Evolutionary conservation across 306 rosid species (phyloP).

Genomic region (Luffa aegyptiaca): DNA sequence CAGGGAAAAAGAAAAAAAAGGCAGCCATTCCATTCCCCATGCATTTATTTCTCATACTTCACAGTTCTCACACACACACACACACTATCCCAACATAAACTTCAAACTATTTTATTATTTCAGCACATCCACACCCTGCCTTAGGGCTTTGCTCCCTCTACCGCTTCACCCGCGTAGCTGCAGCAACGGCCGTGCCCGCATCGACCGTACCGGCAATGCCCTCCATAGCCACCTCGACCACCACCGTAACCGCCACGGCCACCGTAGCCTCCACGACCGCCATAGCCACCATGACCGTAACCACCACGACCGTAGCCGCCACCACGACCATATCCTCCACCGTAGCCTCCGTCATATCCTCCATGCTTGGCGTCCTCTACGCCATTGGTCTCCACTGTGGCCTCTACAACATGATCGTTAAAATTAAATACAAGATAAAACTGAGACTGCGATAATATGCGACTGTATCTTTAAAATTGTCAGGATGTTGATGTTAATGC

Average conservation of each 20-base stretch:
- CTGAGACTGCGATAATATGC: no score
- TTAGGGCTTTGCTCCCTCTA: background rate
- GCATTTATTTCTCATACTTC: background rate
- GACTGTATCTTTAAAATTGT: no score
- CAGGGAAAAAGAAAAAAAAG: background rate
- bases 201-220: slow-evolving; percentile 34
- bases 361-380: slow-evolving; percentile 13
- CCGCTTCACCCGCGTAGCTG: slow-evolving; percentile 4
- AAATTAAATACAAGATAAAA: no score
- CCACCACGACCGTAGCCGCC: background rate
- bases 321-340: background rate
- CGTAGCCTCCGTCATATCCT: background rate
- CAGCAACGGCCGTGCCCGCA: slow-evolving; percentile 37
- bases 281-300: accelerated
- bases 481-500: no score
- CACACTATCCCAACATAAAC: background rate
- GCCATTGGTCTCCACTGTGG: background rate
- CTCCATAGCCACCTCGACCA: background rate
- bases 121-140: background rate
- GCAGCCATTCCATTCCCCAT: background rate
- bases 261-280: background rate
- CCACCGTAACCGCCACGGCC: background rate
- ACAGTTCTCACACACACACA: background rate
- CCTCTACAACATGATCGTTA: background rate
- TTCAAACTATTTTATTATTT: background rate